phyloP scores from a whole-genome alignment of 192 early-diverging fungal species.

The Rhizoclosmatium globosum region DNA sequence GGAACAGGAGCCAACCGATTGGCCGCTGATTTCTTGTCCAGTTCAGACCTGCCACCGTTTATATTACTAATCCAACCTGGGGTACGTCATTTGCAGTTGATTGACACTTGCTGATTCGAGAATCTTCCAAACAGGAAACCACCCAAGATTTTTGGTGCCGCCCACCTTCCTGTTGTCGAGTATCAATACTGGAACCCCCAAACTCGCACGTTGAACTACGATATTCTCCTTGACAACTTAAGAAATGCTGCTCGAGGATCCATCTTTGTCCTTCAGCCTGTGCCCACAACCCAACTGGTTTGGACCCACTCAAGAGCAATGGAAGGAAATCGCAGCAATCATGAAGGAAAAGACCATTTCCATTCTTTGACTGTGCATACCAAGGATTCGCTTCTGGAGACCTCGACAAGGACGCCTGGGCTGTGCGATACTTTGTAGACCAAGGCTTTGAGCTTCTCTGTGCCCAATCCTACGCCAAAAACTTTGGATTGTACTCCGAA shows the following conservation, averaged over 20 bases:
- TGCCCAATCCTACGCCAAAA: conserved; percentile 96
- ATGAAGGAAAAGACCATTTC: conserved; percentile 79
- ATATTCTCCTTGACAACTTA: conserved; percentile 76
- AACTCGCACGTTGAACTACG: conserved; percentile 79
- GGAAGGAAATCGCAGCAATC: conserved; percentile 87
- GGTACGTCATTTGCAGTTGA: not conserved
- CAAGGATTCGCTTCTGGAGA: conserved; percentile 97
- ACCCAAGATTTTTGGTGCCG: conserved; percentile 86
- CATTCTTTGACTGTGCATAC: conserved; percentile 99
- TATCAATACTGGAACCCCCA: conserved; percentile 91
- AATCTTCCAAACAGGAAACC: conserved; percentile 66
- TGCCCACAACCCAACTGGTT: conserved; percentile 99
- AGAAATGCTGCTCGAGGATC: conserved; percentile 76
- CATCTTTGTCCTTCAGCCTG: conserved; percentile 94
- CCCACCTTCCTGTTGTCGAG: conserved; percentile 80
- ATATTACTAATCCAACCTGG: conserved; percentile 73
- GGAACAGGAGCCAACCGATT: conserved; percentile 91
- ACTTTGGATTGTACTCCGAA: conserved; percentile 97
- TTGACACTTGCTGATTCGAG: not conserved
- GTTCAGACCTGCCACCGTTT: conserved; percentile 70
- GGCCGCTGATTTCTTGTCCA: conserved; percentile 81
- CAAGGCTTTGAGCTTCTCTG: conserved; percentile 91
- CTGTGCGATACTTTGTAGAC: conserved; percentile 91
- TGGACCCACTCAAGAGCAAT: conserved; percentile 94
- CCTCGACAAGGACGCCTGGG: conserved; percentile 88